phyloP scores from a whole-genome alignment of 1,284 basidiomycete species.

The Cystobasidiaceae sp. region DNA sequence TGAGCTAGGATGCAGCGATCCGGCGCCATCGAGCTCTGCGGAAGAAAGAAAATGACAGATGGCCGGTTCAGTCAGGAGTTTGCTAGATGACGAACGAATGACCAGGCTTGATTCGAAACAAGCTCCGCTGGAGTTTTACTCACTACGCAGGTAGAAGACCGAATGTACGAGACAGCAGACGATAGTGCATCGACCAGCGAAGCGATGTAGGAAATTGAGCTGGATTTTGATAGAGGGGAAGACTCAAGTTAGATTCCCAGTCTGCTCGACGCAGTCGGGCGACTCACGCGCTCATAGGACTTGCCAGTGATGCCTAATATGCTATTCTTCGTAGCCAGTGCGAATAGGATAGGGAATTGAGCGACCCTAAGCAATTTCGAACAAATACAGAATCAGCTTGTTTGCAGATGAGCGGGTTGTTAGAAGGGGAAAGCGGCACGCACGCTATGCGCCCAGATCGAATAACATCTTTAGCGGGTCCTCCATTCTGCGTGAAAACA shows the following conservation, averaged over 20 bases:
- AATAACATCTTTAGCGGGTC: conserved; percentile 20
- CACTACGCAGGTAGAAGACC: conserved; percentile 31
- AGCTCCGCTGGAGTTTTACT: too few species aligned
- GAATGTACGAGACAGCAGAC: conserved; percentile 46
- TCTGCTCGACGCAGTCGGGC: rapidly evolving
- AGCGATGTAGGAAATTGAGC: conserved; percentile 50
- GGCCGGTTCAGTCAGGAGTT: background rate
- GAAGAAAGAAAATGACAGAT: background rate
- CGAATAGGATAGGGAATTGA: conserved; percentile 47
- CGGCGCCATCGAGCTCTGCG: conserved; percentile 4
- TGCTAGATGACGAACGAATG: background rate
- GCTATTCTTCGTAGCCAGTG: conserved; percentile 49
- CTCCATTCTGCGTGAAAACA: conserved; percentile 15
- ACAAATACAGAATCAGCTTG: background rate
- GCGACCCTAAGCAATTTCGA: conserved; percentile 28
- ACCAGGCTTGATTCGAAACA: background rate
- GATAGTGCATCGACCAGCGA: conserved; percentile 45
- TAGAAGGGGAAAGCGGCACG: too few species aligned
- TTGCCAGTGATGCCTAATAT: conserved; percentile 48
- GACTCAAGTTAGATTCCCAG: background rate
- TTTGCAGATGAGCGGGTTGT: too few species aligned
- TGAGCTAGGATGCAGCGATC: background rate
- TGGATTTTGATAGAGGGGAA: conserved; percentile 15
- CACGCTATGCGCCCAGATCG: conserved; percentile 29
- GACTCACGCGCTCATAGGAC: conserved; percentile 47